phyloP scores from a whole-genome alignment of 2,329 filamentous ascomycete species.

The Aureobasidium melanogenum region DNA sequence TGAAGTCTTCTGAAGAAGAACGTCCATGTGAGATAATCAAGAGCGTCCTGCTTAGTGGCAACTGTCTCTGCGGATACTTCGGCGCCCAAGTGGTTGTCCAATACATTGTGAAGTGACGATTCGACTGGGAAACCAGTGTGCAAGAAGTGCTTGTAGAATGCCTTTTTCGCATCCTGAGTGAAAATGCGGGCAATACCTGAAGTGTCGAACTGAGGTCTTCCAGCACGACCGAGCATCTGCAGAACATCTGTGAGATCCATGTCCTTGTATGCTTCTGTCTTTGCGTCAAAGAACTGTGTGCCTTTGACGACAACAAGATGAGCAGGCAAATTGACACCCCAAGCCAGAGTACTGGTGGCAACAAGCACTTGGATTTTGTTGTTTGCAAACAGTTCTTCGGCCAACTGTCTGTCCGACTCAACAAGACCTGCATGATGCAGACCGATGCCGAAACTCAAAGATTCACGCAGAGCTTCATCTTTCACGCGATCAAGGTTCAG shows the following conservation, averaged over 20 bases:
- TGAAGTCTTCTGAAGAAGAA: conserved; percentile 97
- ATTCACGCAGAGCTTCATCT: conserved; percentile 84
- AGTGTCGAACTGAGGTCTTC: conserved; percentile 90
- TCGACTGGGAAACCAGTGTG: conserved; percentile 98
- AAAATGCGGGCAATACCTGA: conserved; percentile 96
- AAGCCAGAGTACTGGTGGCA: conserved; percentile 90
- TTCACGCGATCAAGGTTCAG: conserved; percentile 83
- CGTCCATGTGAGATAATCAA: conserved; percentile 98
- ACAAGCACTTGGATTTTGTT: conserved; percentile 98
- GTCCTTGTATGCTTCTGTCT: conserved; percentile 94
- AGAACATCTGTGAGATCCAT: conserved; percentile 98
- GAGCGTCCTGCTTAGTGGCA: conserved; percentile 86
- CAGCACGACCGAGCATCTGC: conserved; percentile 94
- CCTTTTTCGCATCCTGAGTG: conserved; percentile 94
- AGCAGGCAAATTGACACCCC: conserved; percentile 95
- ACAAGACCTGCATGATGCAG: conserved; percentile 95
- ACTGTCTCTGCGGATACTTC: conserved; percentile 93
- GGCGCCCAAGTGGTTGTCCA: conserved; percentile 93
- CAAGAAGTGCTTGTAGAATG: conserved; percentile 98
- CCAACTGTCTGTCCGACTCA: conserved; percentile 81
- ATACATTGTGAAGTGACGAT: conserved; percentile 87
- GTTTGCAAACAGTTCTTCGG: conserved; percentile 90
- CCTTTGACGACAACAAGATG: conserved; percentile 97
- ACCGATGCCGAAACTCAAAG: conserved; percentile 94
- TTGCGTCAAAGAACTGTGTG: conserved; percentile 96